Evolutionary conservation across 495 filamentous ascomycete genomes (phyloP).

Genomic region (Penicillium paxilli): DNA sequence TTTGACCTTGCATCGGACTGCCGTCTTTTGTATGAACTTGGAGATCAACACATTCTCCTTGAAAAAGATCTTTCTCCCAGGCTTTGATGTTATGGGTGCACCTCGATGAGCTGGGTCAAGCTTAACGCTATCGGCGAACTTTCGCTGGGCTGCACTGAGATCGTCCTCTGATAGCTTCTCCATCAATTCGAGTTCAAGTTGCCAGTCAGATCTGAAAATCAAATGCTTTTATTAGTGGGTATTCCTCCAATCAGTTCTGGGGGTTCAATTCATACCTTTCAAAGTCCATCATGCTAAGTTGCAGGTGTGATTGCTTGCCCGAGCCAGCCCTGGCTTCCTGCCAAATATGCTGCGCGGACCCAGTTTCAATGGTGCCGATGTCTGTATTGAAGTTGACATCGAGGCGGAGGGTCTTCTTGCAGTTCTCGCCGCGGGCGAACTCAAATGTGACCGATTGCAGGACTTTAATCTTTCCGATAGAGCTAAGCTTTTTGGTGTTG

Average conservation of each 20-base stretch:
- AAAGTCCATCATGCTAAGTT: constrained; percentile 37
- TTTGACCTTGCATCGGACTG: constrained; percentile 48
- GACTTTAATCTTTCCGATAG: constrained; percentile 26
- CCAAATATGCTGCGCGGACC: constrained; percentile 35
- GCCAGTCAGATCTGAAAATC: constrained; percentile 39
- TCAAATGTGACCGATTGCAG: constrained; percentile 44
- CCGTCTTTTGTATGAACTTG: constrained; percentile 49
- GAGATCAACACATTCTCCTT: constrained; percentile 19
- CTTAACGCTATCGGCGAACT: constrained; percentile 22
- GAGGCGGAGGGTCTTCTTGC: constrained; percentile 32
- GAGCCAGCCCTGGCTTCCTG: constrained; percentile 8
- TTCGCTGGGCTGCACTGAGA: background rate
- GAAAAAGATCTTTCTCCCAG: constrained; percentile 23
- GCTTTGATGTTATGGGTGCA: background rate
- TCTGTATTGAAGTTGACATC: constrained; percentile 34
- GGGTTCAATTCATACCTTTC: constrained; percentile 23
- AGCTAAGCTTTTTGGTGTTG: constrained; percentile 23
- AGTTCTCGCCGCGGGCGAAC: constrained; percentile 21
- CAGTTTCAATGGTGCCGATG: constrained; percentile 14
- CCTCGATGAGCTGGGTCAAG: background rate
- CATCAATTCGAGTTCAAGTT: constrained; percentile 37
- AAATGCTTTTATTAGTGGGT: background rate
- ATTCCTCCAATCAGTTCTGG: background rate
- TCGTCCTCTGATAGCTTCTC: constrained; percentile 26
- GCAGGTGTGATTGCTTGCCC: constrained; percentile 20